These are phyloP conservation scores for Colletotrichum trifolii DNA, from an alignment of 2,329 filamentous ascomycete species.

Conservation along the genomic window DNA sequence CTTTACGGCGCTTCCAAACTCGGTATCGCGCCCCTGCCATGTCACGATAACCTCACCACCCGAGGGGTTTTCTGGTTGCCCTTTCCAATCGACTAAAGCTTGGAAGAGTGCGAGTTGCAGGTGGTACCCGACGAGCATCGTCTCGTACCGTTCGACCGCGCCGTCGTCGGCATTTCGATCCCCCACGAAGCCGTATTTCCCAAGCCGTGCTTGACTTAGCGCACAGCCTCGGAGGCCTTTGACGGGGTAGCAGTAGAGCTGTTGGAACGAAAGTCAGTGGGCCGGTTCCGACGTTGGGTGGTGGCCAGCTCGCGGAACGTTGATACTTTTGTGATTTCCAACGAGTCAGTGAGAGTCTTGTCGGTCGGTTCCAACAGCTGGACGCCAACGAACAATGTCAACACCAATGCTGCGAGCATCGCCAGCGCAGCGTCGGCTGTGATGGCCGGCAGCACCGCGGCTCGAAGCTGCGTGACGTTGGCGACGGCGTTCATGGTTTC, in stretches of 20 bases:
- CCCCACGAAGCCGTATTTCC: background rate
- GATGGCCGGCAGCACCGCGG: background rate
- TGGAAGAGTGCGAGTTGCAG: conserved; percentile 11
- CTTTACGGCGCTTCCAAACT: background rate
- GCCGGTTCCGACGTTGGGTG: no score
- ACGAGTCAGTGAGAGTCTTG: background rate
- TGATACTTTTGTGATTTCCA: conserved; percentile 19
- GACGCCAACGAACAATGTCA: background rate
- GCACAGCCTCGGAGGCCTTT: conserved; percentile 11
- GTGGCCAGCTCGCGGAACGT: background rate
- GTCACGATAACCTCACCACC: conserved; percentile 1
- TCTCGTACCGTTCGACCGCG: background rate
- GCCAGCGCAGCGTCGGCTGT: background rate
- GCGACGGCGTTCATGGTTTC: background rate
- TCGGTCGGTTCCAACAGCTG: background rate
- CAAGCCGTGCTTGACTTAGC: background rate
- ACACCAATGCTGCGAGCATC: background rate
- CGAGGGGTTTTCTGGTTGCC: background rate
- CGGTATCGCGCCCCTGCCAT: conserved; percentile 1
- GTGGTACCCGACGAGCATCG: conserved; percentile 2
- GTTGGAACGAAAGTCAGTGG: no score
- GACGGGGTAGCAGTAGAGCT: conserved; percentile 15
- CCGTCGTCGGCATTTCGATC: background rate
- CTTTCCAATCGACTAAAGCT: background rate
- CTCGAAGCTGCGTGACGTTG: background rate